Evolutionary conservation across 2,329 filamentous ascomycete genomes (phyloP).

Genomic region (Dactylonectria macrodidyma): DNA sequence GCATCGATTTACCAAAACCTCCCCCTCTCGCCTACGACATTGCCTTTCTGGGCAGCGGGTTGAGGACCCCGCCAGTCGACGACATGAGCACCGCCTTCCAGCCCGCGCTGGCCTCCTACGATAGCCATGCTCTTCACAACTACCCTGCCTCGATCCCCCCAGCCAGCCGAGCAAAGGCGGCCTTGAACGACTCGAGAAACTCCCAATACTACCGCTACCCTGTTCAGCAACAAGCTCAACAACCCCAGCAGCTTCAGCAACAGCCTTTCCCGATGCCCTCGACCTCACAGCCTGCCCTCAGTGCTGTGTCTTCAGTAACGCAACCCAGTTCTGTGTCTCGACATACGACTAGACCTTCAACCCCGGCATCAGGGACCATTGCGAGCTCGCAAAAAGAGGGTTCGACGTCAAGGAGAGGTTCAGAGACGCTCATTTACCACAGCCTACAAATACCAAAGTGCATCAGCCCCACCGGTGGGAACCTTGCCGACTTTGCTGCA

Average conservation of each 20-base stretch:
- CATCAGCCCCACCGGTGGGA: conserved; percentile 83
- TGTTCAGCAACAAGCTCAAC: conserved; percentile 43
- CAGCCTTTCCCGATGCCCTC: conserved; percentile 30
- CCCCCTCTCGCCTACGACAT: conserved; percentile 39
- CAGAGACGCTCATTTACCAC: conserved; percentile 66
- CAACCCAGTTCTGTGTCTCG: conserved; percentile 39
- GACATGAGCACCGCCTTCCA: conserved; percentile 69
- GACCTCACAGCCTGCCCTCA: conserved; percentile 35
- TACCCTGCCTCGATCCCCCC: conserved; percentile 56
- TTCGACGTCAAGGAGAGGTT: conserved; percentile 55
- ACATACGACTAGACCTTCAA: conserved; percentile 55
- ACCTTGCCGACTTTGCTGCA: conserved; percentile 85
- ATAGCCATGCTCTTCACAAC: conserved; percentile 60
- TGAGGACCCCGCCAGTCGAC: conserved; percentile 67
- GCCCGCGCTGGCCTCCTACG: conserved; percentile 62
- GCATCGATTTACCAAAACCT: conserved; percentile 43
- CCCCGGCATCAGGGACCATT: conserved; percentile 53
- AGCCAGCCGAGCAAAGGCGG: conserved; percentile 49
- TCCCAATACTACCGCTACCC: conserved; percentile 52
- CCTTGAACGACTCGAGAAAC: conserved; percentile 52
- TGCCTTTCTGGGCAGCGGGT: conserved; percentile 53
- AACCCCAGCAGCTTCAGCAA: conserved; percentile 33
- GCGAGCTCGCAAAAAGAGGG: conserved; percentile 49
- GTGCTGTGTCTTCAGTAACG: conserved; percentile 36
- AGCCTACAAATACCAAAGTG: conserved; percentile 81